These are phyloP conservation scores for Aegilops tauschii DNA, from an alignment of 176 grass and related monocot genomes.

Conservation along the genomic window DNA sequence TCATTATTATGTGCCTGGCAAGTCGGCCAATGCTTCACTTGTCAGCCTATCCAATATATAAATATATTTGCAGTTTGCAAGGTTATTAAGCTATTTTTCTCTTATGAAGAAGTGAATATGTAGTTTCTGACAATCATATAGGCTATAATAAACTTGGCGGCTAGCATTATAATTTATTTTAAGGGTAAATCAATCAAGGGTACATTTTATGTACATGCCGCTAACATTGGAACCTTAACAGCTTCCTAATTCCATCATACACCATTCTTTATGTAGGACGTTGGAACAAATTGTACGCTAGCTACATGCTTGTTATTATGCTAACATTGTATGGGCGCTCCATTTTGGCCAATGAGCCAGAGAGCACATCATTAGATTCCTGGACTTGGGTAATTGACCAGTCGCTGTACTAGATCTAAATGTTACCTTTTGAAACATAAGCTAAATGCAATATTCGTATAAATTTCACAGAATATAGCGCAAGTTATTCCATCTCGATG, in stretches of 20 bases:
- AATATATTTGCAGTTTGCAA: neutral
- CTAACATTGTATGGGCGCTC: neutral
- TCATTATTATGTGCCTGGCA: neutral
- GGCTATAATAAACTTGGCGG: neutral
- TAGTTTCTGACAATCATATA: neutral
- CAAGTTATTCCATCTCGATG: neutral
- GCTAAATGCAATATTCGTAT: neutral
- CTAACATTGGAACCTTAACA: neutral
- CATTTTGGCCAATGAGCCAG: neutral
- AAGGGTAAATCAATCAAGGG: neutral
- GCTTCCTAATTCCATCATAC: neutral
- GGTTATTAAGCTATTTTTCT: neutral
- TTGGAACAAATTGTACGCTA: neutral
- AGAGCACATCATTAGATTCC: neutral
- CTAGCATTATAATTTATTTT: neutral
- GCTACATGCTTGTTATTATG: neutral
- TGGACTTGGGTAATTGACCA: neutral
- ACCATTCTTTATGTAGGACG: neutral
- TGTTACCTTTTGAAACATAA: neutral
- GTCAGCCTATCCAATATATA: neutral
- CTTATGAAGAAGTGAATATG: neutral
- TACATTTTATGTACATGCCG: neutral
- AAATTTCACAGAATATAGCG: neutral
- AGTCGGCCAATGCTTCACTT: neutral
- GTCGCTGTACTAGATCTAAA: neutral